Conservation (phyloP, 2,329 filamentous ascomycete genomes). For the Trematosphaeria pertusa region DNA sequence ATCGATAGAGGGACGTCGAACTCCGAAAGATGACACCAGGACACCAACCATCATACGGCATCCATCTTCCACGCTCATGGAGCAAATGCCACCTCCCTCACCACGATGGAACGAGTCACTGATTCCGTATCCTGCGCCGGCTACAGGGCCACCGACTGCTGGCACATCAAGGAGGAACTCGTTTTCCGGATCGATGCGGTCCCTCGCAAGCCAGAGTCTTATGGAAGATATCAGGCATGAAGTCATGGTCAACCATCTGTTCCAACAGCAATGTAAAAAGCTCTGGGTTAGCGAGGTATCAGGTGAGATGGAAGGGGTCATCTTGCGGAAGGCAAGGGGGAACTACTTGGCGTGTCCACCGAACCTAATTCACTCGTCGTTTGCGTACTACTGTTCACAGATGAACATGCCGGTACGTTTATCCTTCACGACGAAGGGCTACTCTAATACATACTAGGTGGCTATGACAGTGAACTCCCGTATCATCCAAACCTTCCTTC, state of each 20-base stretch:
- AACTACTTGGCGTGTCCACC: constrained; percentile 61
- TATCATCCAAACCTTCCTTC: constrained; percentile 70
- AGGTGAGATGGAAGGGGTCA: constrained; percentile 63
- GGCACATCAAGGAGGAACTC: too few relatives aligned
- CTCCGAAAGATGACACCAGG: too few relatives aligned
- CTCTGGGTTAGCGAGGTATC: constrained; percentile 57
- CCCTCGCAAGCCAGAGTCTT: constrained; percentile 48
- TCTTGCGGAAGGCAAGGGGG: constrained; percentile 61
- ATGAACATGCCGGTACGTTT: constrained; percentile 62
- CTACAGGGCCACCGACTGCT: too few relatives aligned
- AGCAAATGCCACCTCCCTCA: too few relatives aligned
- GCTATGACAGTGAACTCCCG: constrained; percentile 73
- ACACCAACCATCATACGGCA: too few relatives aligned
- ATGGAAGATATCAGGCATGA: constrained; percentile 64
- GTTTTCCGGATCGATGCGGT: too few relatives aligned
- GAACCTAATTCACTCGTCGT: constrained; percentile 52
- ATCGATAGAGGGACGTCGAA: too few relatives aligned
- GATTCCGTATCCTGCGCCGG: too few relatives aligned
- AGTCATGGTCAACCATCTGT: constrained; percentile 69
- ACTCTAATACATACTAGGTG: constrained; percentile 50
- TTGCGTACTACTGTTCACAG: constrained; percentile 57
- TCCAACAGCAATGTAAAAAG: constrained; percentile 66
- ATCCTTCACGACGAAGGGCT: constrained; percentile 10
- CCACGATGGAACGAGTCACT: too few relatives aligned
- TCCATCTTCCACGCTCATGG: too few relatives aligned